Evolutionary conservation across 2,329 filamentous ascomycete genomes (phyloP).

Genomic region (Colletotrichum shisoi): DNA sequence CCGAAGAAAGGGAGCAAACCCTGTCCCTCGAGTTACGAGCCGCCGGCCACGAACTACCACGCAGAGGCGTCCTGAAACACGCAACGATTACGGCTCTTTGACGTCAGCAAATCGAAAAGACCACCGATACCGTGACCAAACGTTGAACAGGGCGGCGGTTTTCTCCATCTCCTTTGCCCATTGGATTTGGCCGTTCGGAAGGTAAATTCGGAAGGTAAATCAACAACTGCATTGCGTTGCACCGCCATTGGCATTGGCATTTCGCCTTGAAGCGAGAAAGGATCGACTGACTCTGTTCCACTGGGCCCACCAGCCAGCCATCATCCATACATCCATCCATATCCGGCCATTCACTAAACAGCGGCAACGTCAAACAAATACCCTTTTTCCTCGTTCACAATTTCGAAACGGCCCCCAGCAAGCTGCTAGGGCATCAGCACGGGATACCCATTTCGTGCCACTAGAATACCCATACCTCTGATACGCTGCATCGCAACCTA

Average conservation of each 20-base stretch:
- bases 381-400: conserved; percentile 22
- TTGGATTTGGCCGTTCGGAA: conserved; percentile 17
- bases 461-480: background rate
- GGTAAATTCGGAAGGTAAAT: conserved; percentile 6
- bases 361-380: conserved; percentile 24
- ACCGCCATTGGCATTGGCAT: conserved; percentile 10
- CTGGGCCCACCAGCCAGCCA: background rate
- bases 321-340: background rate
- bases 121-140: background rate
- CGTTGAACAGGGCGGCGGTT: background rate
- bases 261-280: background rate
- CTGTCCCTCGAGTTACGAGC: conserved; percentile 4
- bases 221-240: conserved; percentile 13
- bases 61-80: conserved; percentile 33
- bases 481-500: conserved; percentile 5
- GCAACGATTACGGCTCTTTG: conserved; percentile 24
- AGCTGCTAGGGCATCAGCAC: background rate
- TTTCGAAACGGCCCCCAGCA: conserved; percentile 28
- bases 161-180: background rate
- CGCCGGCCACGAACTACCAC: background rate
- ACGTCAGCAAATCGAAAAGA: conserved; percentile 25
- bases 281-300: conserved; percentile 13
- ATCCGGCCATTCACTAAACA: conserved; percentile 34
- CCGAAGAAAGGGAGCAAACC: conserved; percentile 6
- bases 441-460: background rate